phyloP scores from a whole-genome alignment of 345 rosid species.

The Syzygium aromaticum region DNA sequence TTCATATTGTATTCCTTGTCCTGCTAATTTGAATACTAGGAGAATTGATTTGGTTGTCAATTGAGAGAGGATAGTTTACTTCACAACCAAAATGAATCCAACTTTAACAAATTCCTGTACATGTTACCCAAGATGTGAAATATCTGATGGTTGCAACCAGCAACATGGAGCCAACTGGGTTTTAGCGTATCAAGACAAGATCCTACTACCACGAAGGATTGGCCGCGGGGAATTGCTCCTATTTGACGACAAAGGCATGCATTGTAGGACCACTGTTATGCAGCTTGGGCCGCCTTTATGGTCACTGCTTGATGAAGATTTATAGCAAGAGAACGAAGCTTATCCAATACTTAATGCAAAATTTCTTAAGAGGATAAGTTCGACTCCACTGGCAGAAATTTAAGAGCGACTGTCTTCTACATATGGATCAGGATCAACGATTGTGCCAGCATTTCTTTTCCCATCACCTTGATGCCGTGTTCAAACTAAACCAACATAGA shows the following conservation, averaged over 20 bases:
- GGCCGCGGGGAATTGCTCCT: background rate
- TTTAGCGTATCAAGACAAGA: background rate
- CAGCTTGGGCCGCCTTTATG: background rate
- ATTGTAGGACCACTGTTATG: background rate
- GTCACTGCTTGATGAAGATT: background rate
- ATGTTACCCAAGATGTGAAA: background rate
- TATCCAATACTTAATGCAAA: background rate
- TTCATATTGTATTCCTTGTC: background rate
- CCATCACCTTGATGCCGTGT: background rate
- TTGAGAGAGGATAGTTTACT: background rate
- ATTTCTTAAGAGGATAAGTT: background rate
- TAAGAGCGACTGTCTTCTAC: accelerated
- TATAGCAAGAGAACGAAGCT: background rate
- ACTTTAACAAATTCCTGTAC: background rate
- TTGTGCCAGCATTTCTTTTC: background rate
- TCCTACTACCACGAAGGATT: background rate
- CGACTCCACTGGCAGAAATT: too few relatives aligned
- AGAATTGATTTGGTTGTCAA: background rate
- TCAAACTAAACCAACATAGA: background rate
- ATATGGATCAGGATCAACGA: background rate
- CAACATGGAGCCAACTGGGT: background rate
- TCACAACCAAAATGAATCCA: background rate
- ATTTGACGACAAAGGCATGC: background rate
- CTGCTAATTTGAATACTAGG: background rate
- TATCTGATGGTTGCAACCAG: background rate